A percentile compares a stretch with the other conserved stretches of the same genome.
These are phyloP conservation scores for Venustampulla echinocandica DNA, from an alignment of 495 filamentous ascomycete genomes.

Conservation along the genomic window DNA sequence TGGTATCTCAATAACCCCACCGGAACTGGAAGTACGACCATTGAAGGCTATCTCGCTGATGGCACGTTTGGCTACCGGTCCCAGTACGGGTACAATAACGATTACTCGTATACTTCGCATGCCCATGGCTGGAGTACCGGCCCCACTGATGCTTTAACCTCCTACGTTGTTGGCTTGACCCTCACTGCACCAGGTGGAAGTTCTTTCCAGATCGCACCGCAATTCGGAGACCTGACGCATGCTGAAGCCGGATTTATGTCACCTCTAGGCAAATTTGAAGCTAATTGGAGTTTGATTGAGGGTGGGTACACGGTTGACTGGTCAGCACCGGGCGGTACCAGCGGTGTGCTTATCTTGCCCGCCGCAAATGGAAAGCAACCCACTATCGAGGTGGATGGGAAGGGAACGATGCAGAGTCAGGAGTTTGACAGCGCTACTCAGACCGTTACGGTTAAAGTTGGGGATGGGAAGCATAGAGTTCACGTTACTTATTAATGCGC, in stretches of 20 bases:
- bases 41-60: slow-evolving; percentile 52
- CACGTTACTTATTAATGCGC: slow-evolving; percentile 1
- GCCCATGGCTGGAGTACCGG: slow-evolving; percentile 50
- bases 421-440: background rate
- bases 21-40: slow-evolving; percentile 53
- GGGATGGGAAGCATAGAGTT: background rate
- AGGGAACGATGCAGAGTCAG: background rate
- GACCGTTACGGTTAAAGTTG: background rate
- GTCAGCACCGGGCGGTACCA: slow-evolving; percentile 21
- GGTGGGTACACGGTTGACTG: slow-evolving; percentile 19
- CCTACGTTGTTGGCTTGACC: slow-evolving; percentile 50
- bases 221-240: slow-evolving; percentile 45
- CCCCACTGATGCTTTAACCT: slow-evolving; percentile 48
- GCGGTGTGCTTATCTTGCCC: slow-evolving; percentile 21
- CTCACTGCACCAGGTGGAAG: slow-evolving; percentile 40
- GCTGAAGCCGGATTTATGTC: slow-evolving; percentile 53
- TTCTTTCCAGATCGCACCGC: slow-evolving; percentile 48
- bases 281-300: slow-evolving; percentile 14
- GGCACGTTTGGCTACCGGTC: slow-evolving; percentile 52
- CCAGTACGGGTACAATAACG: slow-evolving; percentile 37
- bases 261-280: slow-evolving; percentile 41
- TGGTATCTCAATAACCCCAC: slow-evolving; percentile 53
- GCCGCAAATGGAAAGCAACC: background rate
- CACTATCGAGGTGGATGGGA: background rate
- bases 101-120: slow-evolving; percentile 49